Evolutionary conservation across 352 stramenopile species (phyloP).

Genomic region (Globisporangium recalcitrans): DNA sequence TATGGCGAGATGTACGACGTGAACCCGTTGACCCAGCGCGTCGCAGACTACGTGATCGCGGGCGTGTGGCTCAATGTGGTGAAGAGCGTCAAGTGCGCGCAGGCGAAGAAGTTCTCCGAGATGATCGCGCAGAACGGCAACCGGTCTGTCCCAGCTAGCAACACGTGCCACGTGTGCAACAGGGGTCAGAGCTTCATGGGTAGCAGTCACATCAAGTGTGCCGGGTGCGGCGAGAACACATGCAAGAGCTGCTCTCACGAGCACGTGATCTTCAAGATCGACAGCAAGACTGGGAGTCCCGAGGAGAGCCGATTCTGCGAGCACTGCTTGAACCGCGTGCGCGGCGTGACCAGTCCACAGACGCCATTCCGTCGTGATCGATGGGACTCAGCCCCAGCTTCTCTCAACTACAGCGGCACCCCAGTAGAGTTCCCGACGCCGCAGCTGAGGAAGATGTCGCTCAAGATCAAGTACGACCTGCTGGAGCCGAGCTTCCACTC

Average conservation of each 20-base stretch:
- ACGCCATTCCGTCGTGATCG: not conserved
- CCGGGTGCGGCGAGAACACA: constrained; percentile 19
- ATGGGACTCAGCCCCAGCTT: constrained; percentile 1
- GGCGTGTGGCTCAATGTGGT: constrained; percentile 19
- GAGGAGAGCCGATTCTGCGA: constrained; percentile 24
- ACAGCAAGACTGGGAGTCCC: constrained; percentile 20
- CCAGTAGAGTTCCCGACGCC: not conserved
- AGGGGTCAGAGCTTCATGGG: not conserved
- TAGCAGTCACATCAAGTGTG: constrained; percentile 13
- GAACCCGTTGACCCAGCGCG: not conserved
- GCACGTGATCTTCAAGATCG: constrained; percentile 27
- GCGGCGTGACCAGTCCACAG: not conserved
- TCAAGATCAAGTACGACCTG: constrained; percentile 7
- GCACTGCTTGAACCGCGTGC: constrained; percentile 25
- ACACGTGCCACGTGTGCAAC: constrained; percentile 2
- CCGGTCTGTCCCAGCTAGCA: constrained; percentile 23
- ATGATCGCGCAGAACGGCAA: not conserved
- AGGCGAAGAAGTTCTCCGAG: not conserved
- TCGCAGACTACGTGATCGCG: constrained; percentile 14
- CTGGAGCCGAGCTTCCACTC: not conserved
- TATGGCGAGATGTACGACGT: constrained; percentile 19
- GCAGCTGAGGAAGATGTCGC: constrained; percentile 6
- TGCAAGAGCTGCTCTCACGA: constrained; percentile 17
- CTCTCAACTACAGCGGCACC: not conserved
- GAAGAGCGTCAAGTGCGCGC: constrained; percentile 9